A percentile compares a stretch with the other conserved stretches of the same genome.
These are phyloP conservation scores for Aspergillus pseudoterreus DNA, from an alignment of 2,329 filamentous ascomycete species.

Conservation along the genomic window DNA sequence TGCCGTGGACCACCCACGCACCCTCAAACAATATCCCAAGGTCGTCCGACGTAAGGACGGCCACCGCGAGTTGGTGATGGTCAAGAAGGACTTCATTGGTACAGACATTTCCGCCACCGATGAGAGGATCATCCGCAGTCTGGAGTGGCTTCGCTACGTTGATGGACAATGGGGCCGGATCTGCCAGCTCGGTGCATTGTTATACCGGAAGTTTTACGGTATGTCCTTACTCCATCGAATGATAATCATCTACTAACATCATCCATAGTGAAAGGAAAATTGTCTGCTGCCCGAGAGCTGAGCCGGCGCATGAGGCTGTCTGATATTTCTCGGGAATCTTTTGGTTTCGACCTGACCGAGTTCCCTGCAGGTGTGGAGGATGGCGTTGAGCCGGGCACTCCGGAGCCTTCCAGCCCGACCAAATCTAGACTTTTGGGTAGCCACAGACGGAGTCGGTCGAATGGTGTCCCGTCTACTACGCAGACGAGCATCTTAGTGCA, in stretches of 20 bases:
- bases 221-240: constrained; percentile 29
- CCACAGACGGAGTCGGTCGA: constrained; percentile 28
- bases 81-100: constrained; percentile 69
- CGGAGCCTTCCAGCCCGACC: constrained; percentile 29
- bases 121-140: constrained; percentile 70
- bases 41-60: constrained; percentile 52
- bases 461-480: constrained; percentile 22
- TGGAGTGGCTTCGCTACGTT: constrained; percentile 81
- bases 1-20: constrained; percentile 29
- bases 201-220: constrained; percentile 85
- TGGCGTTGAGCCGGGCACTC: constrained; percentile 18
- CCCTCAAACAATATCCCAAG: constrained; percentile 28
- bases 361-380: constrained; percentile 20
- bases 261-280: constrained; percentile 28
- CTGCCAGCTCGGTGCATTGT: constrained; percentile 63
- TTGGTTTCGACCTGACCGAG: constrained; percentile 37
- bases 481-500: constrained; percentile 23
- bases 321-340: constrained; percentile 40
- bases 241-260: constrained; percentile 4
- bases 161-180: constrained; percentile 69
- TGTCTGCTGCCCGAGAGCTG: constrained; percentile 55
- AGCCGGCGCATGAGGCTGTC: constrained; percentile 49
- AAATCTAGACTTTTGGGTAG: constrained; percentile 26
- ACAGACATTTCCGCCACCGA: constrained; percentile 57
- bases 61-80: constrained; percentile 55